Conservation (phyloP, 1,284 basidiomycete species). For the Lentinula novae-zelandiae region DNA sequence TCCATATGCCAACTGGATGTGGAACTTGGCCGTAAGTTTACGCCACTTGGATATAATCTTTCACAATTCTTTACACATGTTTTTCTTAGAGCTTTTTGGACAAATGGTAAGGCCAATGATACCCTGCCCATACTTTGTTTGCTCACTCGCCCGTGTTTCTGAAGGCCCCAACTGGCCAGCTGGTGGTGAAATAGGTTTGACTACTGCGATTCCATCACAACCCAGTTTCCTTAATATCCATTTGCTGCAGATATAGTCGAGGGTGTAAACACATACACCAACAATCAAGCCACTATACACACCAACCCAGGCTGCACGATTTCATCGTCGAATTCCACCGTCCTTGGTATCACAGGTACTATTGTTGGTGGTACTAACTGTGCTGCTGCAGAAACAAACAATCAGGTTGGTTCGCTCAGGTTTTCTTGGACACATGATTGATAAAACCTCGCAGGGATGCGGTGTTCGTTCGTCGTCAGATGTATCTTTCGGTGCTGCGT, state of each 20-base stretch:
- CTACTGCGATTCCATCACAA: background rate
- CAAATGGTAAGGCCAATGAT: conserved; percentile 27
- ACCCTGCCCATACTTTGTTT: background rate
- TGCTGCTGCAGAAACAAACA: conserved; percentile 60
- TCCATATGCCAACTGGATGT: conserved; percentile 91
- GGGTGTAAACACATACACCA: conserved; percentile 73
- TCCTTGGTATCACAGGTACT: conserved; percentile 53
- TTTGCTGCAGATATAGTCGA: conserved; percentile 74
- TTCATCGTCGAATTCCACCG: conserved; percentile 42
- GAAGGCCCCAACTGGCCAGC: conserved; percentile 67
- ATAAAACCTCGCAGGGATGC: conserved; percentile 43
- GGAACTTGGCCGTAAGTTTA: conserved; percentile 74
- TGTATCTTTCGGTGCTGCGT: conserved; percentile 61
- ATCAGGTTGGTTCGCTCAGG: conserved; percentile 28
- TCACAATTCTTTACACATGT: background rate
- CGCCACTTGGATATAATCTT: background rate
- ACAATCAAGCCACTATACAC: conserved; percentile 80
- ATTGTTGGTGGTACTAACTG: conserved; percentile 70
- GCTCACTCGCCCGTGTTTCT: background rate
- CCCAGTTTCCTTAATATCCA: conserved; percentile 23
- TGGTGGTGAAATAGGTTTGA: conserved; percentile 26
- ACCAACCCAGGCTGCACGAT: conserved; percentile 70
- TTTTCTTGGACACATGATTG: background rate
- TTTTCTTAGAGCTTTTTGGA: conserved; percentile 42
- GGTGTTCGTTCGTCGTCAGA: conserved; percentile 51